A percentile compares a stretch with the other conserved stretches of the same genome.
Evolutionary conservation across 2,329 filamentous ascomycete species (phyloP).

Genomic region (Fusarium nanum): DNA sequence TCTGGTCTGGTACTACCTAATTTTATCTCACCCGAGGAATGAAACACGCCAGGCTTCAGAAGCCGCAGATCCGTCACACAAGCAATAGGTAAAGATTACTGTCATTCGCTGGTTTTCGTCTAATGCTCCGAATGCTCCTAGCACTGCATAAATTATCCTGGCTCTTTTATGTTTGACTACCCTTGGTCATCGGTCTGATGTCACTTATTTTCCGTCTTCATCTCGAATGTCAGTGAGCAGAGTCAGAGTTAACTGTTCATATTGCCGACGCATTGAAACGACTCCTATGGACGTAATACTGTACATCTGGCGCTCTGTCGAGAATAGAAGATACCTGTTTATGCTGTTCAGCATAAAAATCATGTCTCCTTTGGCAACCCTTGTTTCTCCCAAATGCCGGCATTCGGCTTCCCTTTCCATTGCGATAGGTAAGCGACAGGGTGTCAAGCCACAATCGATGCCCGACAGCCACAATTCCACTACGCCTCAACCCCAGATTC

Average conservation of each 20-base stretch:
- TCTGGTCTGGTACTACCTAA: conserved; percentile 21
- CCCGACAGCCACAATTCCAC: conserved; percentile 35
- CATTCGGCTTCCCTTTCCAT: not conserved
- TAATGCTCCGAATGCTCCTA: conserved; percentile 23
- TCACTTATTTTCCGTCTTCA: conserved; percentile 6
- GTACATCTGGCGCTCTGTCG: not conserved
- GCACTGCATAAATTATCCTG: conserved; percentile 23
- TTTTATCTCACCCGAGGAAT: conserved; percentile 25
- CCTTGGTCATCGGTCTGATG: conserved; percentile 15
- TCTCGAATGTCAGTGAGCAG: not conserved
- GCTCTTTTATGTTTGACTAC: conserved; percentile 8
- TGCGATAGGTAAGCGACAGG: not conserved
- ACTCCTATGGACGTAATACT: not conserved
- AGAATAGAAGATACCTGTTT: not conserved
- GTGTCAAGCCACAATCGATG: conserved; percentile 24
- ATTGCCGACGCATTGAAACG: not conserved
- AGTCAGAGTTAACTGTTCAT: not conserved
- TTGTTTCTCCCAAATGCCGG: conserved; percentile 1
- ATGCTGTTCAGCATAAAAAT: not conserved
- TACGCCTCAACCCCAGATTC: conserved; percentile 43
- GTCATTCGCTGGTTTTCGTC: conserved; percentile 9
- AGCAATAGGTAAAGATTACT: not conserved
- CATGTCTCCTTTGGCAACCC: not conserved
- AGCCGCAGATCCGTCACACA: conserved; percentile 19
- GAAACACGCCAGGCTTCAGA: conserved; percentile 34